A percentile compares a stretch with the other conserved stretches of the same genome.
These are phyloP conservation scores for Colletotrichum endophyticum DNA, from an alignment of 2,329 filamentous ascomycete genomes.

Conservation along the genomic window DNA sequence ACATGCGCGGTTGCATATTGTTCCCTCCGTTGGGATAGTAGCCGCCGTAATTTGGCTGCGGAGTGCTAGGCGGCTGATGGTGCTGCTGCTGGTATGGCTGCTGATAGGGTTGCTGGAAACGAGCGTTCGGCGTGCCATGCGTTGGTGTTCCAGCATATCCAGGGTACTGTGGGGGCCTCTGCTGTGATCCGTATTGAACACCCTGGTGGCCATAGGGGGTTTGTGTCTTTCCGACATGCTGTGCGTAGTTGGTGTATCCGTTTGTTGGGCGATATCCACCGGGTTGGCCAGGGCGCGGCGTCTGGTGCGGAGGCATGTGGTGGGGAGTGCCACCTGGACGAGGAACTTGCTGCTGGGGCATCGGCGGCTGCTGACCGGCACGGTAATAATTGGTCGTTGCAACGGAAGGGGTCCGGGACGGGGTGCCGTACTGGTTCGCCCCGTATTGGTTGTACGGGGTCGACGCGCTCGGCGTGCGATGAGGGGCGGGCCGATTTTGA, in stretches of 20 bases:
- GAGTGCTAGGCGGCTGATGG: constrained; percentile 34
- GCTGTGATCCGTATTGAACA: constrained; percentile 54
- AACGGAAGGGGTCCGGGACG: constrained; percentile 49
- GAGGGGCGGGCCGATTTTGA: constrained; percentile 35
- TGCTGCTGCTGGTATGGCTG: constrained; percentile 35
- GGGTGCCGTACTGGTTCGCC: constrained; percentile 51
- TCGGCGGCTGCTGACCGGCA: constrained; percentile 41
- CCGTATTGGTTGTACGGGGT: constrained; percentile 48
- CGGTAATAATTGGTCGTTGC: constrained; percentile 51
- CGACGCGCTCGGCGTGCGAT: constrained; percentile 41
- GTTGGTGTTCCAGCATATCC: constrained; percentile 40
- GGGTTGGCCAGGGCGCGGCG: constrained; percentile 32
- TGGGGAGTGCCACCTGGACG: constrained; percentile 24
- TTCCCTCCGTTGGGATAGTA: constrained; percentile 51
- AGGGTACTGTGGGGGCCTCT: constrained; percentile 45
- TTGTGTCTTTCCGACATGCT: constrained; percentile 57
- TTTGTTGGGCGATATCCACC: constrained; percentile 52
- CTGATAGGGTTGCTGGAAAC: constrained; percentile 42
- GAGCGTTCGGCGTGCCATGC: constrained; percentile 45
- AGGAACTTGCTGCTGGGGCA: constrained; percentile 40
- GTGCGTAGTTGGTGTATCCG: constrained; percentile 52
- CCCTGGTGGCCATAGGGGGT: constrained; percentile 57
- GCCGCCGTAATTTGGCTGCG: constrained; percentile 39
- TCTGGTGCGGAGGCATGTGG: constrained; percentile 32
- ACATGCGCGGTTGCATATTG: constrained; percentile 44